Conservation (phyloP, 1,284 basidiomycete genomes). For the Naganishia sp. region DNA sequence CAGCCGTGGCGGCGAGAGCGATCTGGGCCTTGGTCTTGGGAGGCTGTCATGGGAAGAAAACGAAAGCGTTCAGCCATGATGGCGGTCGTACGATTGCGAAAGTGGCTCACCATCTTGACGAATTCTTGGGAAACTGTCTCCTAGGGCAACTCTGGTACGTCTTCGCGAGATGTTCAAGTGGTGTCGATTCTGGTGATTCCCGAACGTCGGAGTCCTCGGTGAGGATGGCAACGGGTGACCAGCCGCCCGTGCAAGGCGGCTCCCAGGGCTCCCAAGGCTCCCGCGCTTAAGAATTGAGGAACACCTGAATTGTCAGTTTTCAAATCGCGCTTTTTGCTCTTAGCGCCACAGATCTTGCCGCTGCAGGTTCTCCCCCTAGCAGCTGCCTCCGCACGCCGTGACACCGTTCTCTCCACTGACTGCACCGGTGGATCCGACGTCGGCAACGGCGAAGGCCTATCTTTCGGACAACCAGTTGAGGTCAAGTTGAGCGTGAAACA, state of each 20-base stretch:
- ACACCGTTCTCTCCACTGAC: too few relatives aligned
- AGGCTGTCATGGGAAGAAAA: conserved; percentile 20
- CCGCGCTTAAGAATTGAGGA: not conserved
- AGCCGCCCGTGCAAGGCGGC: not conserved
- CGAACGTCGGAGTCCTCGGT: not conserved
- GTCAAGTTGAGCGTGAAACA: not conserved
- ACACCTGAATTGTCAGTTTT: not conserved
- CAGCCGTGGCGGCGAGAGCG: conserved; percentile 55
- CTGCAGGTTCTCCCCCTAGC: not conserved
- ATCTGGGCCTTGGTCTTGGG: conserved; percentile 48
- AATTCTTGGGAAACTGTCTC: conserved; percentile 27
- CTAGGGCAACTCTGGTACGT: not conserved
- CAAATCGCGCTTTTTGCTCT: not conserved
- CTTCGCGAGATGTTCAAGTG: not conserved
- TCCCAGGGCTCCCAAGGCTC: not conserved
- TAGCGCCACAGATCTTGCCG: not conserved
- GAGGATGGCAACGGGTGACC: not conserved
- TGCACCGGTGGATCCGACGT: conserved; percentile 7
- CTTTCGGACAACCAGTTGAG: conserved; percentile 3
- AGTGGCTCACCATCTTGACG: conserved; percentile 40
- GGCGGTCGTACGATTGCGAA: not conserved
- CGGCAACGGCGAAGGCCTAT: conserved; percentile 6
- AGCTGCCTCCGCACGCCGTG: not conserved
- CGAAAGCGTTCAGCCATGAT: not conserved
- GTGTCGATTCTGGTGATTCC: conserved; percentile 7